Conservation (phyloP, 2,329 filamentous ascomycete species). For the Moelleriella libera region DNA sequence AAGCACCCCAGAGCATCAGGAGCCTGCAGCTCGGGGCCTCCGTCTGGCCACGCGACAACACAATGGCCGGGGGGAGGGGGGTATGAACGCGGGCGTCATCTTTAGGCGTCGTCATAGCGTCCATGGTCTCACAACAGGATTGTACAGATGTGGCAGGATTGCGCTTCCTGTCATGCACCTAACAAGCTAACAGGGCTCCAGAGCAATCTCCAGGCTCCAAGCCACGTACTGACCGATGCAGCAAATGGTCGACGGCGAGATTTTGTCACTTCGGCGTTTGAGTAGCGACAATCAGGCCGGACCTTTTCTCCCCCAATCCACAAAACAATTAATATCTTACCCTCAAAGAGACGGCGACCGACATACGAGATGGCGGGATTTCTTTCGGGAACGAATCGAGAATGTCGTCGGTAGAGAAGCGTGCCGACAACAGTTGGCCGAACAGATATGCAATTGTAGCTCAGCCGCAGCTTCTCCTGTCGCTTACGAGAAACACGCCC, state of each 20-base stretch:
- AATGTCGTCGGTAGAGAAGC: neutral
- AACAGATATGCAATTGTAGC: neutral
- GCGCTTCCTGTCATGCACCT: neutral
- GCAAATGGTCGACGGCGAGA: no score
- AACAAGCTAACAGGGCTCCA: neutral
- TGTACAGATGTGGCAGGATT: neutral
- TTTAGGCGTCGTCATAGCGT: constrained; percentile 2
- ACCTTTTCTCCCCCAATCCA: no score
- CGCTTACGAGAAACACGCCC: neutral
- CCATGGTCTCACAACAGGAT: constrained; percentile 4
- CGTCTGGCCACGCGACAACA: constrained; percentile 3
- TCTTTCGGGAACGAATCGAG: no score
- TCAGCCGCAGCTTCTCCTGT: constrained; percentile 1
- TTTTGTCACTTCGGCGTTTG: no score
- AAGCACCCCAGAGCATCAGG: neutral
- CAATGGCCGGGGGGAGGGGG: neutral
- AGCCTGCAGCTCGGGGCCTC: constrained; percentile 3
- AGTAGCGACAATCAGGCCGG: no score
- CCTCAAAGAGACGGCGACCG: no score
- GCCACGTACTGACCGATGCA: neutral
- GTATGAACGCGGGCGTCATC: constrained; percentile 1
- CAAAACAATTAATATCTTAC: no score
- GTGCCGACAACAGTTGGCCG: neutral
- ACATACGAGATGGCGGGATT: no score
- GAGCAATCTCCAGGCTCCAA: neutral